Evolutionary conservation across 352 stramenopile genomes (phyloP).

Genomic region (Hyaloperonospora arabidopsidis): DNA sequence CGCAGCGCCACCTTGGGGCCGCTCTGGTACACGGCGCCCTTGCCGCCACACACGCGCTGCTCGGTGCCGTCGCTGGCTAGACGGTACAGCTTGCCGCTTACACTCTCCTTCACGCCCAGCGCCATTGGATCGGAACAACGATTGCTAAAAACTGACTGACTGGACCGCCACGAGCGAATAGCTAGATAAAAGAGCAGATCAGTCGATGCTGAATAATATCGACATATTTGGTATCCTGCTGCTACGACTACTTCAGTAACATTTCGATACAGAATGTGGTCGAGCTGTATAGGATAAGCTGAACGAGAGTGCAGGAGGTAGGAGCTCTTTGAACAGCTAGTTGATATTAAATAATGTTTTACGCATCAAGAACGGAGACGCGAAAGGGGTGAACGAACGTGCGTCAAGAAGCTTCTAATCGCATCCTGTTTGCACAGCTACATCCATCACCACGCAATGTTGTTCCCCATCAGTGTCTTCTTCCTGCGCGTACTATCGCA

Average conservation of each 20-base stretch:
- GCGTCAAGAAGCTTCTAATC: conserved; percentile 14
- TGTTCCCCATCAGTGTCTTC: neutral
- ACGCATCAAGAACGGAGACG: conserved; percentile 3
- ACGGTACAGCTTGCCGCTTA: conserved; percentile 49
- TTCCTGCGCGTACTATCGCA: conserved; percentile 3
- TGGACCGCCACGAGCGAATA: neutral
- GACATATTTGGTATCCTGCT: no score
- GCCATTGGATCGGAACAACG: conserved; percentile 19
- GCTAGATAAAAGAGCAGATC: no score
- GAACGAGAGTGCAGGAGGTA: no score
- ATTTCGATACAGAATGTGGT: no score
- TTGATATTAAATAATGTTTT: conserved; percentile 25
- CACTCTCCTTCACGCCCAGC: conserved; percentile 65
- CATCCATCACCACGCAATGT: neutral
- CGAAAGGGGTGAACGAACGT: no score
- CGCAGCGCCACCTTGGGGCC: conserved; percentile 60
- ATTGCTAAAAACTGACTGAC: neutral
- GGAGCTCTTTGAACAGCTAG: no score
- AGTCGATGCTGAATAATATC: conserved; percentile 1
- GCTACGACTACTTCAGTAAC: no score
- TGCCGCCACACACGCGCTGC: conserved; percentile 54
- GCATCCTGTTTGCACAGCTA: no score
- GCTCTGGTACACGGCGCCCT: conserved; percentile 61
- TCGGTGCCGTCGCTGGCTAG: conserved; percentile 45
- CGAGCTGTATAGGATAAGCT: no score